Percentiles rank a stretch among this genome's conserved stretches.
These are phyloP conservation scores for Aspergillus conjunctus DNA, from an alignment of 495 filamentous ascomycete genomes.

Conservation along the genomic window DNA sequence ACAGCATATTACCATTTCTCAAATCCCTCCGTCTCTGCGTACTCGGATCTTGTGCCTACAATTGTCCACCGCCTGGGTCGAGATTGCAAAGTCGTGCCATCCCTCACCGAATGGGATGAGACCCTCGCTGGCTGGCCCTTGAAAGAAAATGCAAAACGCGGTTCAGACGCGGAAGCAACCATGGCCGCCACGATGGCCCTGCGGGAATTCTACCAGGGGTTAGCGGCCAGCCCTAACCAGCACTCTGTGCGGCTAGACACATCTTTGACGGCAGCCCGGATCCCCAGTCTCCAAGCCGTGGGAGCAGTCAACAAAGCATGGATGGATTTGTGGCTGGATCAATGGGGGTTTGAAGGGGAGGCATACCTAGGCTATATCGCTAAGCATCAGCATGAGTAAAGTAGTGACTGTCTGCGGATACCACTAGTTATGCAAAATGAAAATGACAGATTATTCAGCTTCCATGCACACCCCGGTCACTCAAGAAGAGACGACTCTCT, in stretches of 20 bases:
- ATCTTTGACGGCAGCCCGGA: not conserved
- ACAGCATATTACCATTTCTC: slow-evolving; percentile 15
- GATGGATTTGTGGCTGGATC: slow-evolving; percentile 53
- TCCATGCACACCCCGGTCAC: no score
- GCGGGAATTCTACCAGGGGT: slow-evolving; percentile 14
- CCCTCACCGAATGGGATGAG: slow-evolving; percentile 11
- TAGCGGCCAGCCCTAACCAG: not conserved
- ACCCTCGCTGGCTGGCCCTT: not conserved
- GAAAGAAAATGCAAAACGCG: not conserved
- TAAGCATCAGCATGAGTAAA: no score
- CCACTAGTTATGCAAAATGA: no score
- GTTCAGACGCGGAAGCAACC: not conserved
- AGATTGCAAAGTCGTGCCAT: not conserved
- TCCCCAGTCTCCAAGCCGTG: slow-evolving; percentile 30
- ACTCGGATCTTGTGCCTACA: not conserved
- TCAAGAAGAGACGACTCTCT: no score
- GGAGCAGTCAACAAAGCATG: slow-evolving; percentile 40
- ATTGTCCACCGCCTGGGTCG: not conserved
- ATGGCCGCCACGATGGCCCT: slow-evolving; percentile 2
- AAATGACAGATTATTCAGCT: no score
- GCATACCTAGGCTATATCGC: no score
- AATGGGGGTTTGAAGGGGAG: slow-evolving; percentile 41
- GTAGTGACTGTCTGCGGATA: no score
- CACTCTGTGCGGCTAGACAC: slow-evolving; percentile 18
- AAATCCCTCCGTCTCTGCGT: not conserved